Evolutionary conservation across 352 stramenopile species (phyloP), one percentile per base, ranked within the genome.

Genomic region (Elongisporangium senticosum): DNA sequence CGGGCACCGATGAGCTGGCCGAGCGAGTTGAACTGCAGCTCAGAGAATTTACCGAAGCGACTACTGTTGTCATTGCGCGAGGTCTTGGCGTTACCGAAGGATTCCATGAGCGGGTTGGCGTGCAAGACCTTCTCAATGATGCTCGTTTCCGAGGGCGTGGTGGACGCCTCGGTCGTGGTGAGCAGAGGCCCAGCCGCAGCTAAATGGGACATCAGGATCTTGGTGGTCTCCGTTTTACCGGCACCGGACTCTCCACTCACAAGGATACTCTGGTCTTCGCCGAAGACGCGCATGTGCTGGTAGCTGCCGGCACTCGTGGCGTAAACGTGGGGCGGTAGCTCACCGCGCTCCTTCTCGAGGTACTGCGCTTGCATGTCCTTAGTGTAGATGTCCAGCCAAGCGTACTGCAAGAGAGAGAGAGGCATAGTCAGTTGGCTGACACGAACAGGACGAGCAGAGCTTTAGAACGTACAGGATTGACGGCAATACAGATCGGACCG

Each of bases 51-150:
- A 49, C 95, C 96, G 72, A 98, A 98, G 19, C 96, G 84, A 69
- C 72, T 93, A 14, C 75, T 95, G 74, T 99, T 99, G 75, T 98
- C 94, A 65, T 98, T 99, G 11, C 95, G 80, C 17, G 93, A 86
- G 2, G 96, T 99, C 69, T 98, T 98, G 51, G 96, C 95, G 69
- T 99, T 98, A 52, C 96, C 96, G 73, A 99, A 98, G 8, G 90
- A 94, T 63, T 98, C 87, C 77, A 96, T 89, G 14, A 96, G 68
- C 24, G 86, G 86, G 63, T 96, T 94, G 13, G 79, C 86, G 52
- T 93, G 70, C 37, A 96, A 57, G 26, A 96, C 87, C 7, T 76
- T 71, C 49, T 92, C 77, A 51, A 95, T 90, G 61, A 96, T 95
- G 57, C 67, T 76, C 23, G 85, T 74, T 56, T 93, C 77, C 48